Evolutionary conservation across 257 asterid species (phyloP), one percentile per base, ranked within the genome.

Genomic region (Paraleonurus japonicus): DNA sequence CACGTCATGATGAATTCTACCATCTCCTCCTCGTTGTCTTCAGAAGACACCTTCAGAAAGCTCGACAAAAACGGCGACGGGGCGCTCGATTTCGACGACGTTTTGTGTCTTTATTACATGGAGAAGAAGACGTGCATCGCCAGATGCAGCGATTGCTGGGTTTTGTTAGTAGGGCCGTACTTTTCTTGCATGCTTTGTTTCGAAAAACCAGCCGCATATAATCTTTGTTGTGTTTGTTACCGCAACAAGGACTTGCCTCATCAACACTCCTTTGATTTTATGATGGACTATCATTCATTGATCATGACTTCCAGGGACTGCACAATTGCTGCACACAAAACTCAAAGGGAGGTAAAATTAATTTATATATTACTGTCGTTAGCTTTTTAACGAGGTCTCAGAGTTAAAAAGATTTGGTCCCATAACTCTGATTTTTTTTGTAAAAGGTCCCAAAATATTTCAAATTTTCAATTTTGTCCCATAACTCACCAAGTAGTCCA

Each of bases 121-220:
- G 75, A 57, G 33, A 63, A 70, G 27, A 73, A 74, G 45, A 16
- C 57, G 3, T 27, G 16, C 26, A 4, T 22, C 35, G 22, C 22
- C 28, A 2, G 47, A 3, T 74, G 81, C 71, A 4, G 33, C 20
- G 67, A 19, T 5, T 81, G 83, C 26, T 28, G 9, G 1, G 68
- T 39, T 4, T 37, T 78, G 17, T 75, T 78, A 0, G 53, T 61
- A 1, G 82, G 78, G 0, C 75, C 85, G 0, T 78, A 78, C 71
- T 81, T 78, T 53, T 78, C 83, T 1, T 81, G 85, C 72, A 28
- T 54, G 69, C 54, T 72, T 11, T 81, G 85, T 9, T 15, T 70
- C 1, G 71, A 54, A 7, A 53, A 66, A 0, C 35, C 26, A 22
- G 26, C 65, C 0, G 37, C 73, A 1, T 78, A n/a, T 23, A 79